phyloP scores from a whole-genome alignment of 768 basidiomycete species.

The Termitomyces heimii region DNA sequence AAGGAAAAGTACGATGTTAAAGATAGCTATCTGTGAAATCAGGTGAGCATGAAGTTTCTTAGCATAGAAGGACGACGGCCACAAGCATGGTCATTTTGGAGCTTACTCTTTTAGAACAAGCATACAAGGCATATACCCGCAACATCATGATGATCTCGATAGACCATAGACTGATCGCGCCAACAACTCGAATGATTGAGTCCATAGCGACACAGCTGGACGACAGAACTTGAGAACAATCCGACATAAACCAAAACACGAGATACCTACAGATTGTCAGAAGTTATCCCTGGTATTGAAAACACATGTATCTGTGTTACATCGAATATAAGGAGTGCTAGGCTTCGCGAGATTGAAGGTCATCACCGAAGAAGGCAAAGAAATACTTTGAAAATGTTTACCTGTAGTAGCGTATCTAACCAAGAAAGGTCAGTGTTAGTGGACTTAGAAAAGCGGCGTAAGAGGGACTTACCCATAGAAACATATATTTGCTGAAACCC shows the following conservation, averaged over 20 bases:
- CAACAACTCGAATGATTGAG: constrained; percentile 33
- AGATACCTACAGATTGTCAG: constrained; percentile 26
- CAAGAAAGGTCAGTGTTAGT: background rate
- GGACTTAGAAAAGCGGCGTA: background rate
- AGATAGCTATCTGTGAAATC: constrained; percentile 24
- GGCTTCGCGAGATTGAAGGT: constrained; percentile 16
- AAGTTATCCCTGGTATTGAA: constrained; percentile 29
- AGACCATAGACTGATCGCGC: constrained; percentile 40
- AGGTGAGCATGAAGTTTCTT: background rate
- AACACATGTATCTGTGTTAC: constrained; percentile 40
- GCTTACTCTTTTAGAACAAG: constrained; percentile 31
- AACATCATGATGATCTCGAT: constrained; percentile 45
- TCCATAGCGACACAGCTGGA: constrained; percentile 39
- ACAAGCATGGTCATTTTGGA: background rate
- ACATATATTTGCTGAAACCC: constrained; percentile 32
- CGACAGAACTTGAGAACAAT: background rate
- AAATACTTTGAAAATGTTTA: background rate
- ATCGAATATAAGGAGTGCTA: constrained; percentile 36
- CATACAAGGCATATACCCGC: constrained; percentile 36
- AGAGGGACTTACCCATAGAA: constrained; percentile 28
- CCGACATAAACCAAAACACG: background rate
- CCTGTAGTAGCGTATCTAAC: constrained; percentile 39
- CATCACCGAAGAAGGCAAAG: no score
- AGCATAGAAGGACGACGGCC: background rate
- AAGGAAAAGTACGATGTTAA: constrained; percentile 34